A percentile compares a stretch with the other conserved stretches of the same genome.
These are phyloP conservation scores for Tolypocladium nubicola DNA, from an alignment of 2,329 filamentous ascomycete species.

Conservation along the genomic window DNA sequence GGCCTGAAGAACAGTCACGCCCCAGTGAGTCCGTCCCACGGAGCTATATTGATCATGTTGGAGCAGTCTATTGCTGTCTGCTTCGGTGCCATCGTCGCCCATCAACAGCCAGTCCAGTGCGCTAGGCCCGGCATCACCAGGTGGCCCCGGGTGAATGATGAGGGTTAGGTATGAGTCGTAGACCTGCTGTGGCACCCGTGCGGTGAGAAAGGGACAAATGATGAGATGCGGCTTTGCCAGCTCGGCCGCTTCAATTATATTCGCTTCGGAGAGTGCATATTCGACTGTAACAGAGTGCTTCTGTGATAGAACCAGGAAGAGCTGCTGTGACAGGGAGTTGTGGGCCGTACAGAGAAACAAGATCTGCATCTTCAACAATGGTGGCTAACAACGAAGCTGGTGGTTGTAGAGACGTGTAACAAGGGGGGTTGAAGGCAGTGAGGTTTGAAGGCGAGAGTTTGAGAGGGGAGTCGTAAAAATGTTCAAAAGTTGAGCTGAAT, in stretches of 20 bases:
- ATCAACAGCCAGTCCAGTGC: slow-evolving; percentile 30
- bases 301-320: slow-evolving; percentile 22
- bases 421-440: too few species aligned
- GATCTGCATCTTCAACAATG: slow-evolving; percentile 20
- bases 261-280: slow-evolving; percentile 20
- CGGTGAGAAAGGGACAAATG: slow-evolving; percentile 30
- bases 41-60: slow-evolving; percentile 11
- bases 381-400: too few species aligned
- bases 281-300: slow-evolving; percentile 27
- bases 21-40: slow-evolving; percentile 27
- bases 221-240: slow-evolving; percentile 26
- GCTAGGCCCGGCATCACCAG: slow-evolving; percentile 29
- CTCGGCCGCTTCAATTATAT: slow-evolving; percentile 26
- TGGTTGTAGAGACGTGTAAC: too few species aligned
- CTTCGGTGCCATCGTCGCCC: slow-evolving; percentile 27
- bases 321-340: slow-evolving; percentile 30
- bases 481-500: too few species aligned
- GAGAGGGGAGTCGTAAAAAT: too few species aligned
- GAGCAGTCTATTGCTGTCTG: slow-evolving; percentile 18
- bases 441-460: too few species aligned
- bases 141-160: slow-evolving; percentile 29
- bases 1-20: slow-evolving; percentile 27
- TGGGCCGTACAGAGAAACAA: slow-evolving; percentile 34
- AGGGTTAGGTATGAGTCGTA: slow-evolving; percentile 26
- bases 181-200: slow-evolving; percentile 22